Conservation (phyloP, 139 green algal species). For the Trebouxia sp. region DNA sequence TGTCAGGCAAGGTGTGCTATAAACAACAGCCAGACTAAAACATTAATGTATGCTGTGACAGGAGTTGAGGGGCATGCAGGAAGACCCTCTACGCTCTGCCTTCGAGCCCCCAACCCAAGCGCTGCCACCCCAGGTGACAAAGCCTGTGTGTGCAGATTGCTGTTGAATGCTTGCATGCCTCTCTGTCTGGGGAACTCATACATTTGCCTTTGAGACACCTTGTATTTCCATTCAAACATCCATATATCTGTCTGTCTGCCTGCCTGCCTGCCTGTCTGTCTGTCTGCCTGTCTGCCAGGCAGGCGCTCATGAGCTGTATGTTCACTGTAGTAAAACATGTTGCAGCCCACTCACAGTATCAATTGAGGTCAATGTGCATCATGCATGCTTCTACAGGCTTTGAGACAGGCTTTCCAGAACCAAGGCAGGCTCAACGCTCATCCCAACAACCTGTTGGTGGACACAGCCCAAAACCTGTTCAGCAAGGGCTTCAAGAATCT, state of each 20-base stretch:
- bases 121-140: not conserved
- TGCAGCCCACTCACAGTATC: no score
- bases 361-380: no score
- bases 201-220: no score
- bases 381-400: not conserved
- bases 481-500: conserved; percentile 19
- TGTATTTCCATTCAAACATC: no score
- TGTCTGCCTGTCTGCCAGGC: no score
- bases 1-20: no score
- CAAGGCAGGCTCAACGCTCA: not conserved
- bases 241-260: no score
- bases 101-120: not conserved
- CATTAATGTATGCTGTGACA: not conserved
- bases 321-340: no score
- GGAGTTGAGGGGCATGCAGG: conserved; percentile 6
- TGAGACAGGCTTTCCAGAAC: not conserved
- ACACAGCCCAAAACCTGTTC: conserved; percentile 9
- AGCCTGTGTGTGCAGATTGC: not conserved
- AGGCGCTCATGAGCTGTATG: no score
- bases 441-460: not conserved
- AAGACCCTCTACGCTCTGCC: not conserved
- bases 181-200: not conserved
- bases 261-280: no score
- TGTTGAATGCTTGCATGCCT: not conserved
- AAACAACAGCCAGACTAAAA: no score